These are phyloP conservation scores for Colletotrichum lupini DNA, from an alignment of 2,329 filamentous ascomycete species.

Conservation along the genomic window DNA sequence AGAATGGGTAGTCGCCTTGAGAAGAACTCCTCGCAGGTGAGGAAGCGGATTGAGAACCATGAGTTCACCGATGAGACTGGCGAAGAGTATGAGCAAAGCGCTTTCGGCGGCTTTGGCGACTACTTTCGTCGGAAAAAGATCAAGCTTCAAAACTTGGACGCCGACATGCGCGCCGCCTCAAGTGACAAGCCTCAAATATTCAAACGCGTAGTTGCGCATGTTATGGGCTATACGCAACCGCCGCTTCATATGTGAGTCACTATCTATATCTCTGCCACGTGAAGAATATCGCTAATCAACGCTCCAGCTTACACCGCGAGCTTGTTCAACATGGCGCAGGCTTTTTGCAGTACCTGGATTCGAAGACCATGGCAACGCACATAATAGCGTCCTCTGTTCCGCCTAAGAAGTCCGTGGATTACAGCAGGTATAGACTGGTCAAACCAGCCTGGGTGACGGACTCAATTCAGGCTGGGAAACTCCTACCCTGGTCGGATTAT, in stretches of 20 bases:
- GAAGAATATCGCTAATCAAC: not conserved
- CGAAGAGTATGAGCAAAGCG: conserved; percentile 89
- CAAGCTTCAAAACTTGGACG: conserved; percentile 95
- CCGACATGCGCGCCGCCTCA: conserved; percentile 77
- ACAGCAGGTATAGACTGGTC: conserved; percentile 87
- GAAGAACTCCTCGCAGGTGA: conserved; percentile 70
- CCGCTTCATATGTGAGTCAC: conserved; percentile 77
- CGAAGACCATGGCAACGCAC: conserved; percentile 94
- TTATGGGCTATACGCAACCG: conserved; percentile 96
- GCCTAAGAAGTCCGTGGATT: conserved; percentile 93
- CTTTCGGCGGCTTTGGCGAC: conserved; percentile 89
- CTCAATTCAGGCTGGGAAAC: conserved; percentile 81
- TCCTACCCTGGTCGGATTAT: conserved; percentile 89
- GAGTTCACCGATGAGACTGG: conserved; percentile 81
- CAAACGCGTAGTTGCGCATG: conserved; percentile 88
- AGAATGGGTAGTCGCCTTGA: conserved; percentile 71
- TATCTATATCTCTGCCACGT: not conserved
- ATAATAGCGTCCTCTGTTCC: conserved; percentile 93
- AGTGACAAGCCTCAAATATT: conserved; percentile 85
- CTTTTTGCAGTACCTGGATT: conserved; percentile 94
- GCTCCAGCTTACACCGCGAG: conserved; percentile 76
- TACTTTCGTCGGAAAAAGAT: conserved; percentile 97
- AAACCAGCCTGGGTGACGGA: conserved; percentile 96
- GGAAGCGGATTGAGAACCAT: conserved; percentile 73
- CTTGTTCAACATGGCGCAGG: conserved; percentile 94